These are phyloP conservation scores for Suillus placidus DNA, from an alignment of 768 basidiomycete genomes.

Conservation along the genomic window DNA sequence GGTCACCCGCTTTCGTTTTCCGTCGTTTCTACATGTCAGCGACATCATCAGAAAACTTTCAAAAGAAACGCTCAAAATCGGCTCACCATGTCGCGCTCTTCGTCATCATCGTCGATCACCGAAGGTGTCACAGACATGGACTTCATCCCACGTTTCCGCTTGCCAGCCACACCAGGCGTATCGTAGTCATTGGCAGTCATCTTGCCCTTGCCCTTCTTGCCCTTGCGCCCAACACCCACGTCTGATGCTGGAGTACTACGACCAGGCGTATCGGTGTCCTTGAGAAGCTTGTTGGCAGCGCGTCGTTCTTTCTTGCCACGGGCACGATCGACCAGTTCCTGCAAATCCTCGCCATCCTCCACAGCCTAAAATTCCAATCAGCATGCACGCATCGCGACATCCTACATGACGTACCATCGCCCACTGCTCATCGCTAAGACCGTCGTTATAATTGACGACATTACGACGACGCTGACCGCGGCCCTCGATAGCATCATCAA, in stretches of 20 bases:
- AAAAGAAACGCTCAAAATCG: not conserved
- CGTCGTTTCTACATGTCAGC: slow-evolving; percentile 71
- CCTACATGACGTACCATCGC: slow-evolving; percentile 58
- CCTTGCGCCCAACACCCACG: slow-evolving; percentile 55
- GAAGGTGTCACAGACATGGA: slow-evolving; percentile 80
- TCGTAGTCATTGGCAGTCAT: slow-evolving; percentile 50
- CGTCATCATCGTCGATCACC: slow-evolving; percentile 72
- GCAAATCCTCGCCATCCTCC: slow-evolving; percentile 80
- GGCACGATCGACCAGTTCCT: slow-evolving; percentile 68
- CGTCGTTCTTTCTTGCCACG: slow-evolving; percentile 69
- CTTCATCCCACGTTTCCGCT: slow-evolving; percentile 77
- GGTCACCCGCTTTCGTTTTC: slow-evolving; percentile 67
- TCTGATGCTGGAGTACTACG: slow-evolving; percentile 69
- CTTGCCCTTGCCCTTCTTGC: slow-evolving; percentile 63
- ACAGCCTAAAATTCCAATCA: slow-evolving; percentile 50
- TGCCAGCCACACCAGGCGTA: slow-evolving; percentile 45
- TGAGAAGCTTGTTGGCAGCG: slow-evolving; percentile 57
- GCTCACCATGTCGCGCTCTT: slow-evolving; percentile 71
- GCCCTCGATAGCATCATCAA: slow-evolving; percentile 61
- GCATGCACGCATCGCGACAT: not conserved
- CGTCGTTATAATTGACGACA: slow-evolving; percentile 91
- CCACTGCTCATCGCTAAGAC: slow-evolving; percentile 93
- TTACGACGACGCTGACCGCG: slow-evolving; percentile 84
- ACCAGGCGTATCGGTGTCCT: slow-evolving; percentile 61
- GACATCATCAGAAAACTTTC: slow-evolving; percentile 3